Evolutionary conservation across 2,329 filamentous ascomycete species (phyloP).

Genomic region (Fonsecaea erecta): DNA sequence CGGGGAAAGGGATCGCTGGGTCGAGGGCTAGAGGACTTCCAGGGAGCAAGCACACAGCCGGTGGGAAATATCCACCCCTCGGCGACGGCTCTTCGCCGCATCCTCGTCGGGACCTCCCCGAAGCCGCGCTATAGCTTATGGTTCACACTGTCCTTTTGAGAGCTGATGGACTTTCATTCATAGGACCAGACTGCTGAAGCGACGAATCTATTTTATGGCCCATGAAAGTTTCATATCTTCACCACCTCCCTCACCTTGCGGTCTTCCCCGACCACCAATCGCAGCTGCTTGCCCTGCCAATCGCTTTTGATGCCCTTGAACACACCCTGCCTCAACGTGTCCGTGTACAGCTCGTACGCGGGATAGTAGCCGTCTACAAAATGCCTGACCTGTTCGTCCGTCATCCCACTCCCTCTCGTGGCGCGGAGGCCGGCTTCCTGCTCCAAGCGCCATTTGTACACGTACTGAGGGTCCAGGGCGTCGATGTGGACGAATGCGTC

Average conservation of each 20-base stretch:
- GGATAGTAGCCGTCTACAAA: constrained; percentile 79
- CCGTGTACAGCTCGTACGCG: constrained; percentile 71
- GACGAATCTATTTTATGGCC: too few relatives aligned
- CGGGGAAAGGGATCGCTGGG: too few relatives aligned
- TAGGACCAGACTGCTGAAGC: too few relatives aligned
- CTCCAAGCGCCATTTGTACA: constrained; percentile 82
- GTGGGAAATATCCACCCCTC: background rate
- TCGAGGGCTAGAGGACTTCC: too few relatives aligned
- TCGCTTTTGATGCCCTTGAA: constrained; percentile 47
- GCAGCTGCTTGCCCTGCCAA: constrained; percentile 61
- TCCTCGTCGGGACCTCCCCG: background rate
- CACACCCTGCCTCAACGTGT: constrained; percentile 62
- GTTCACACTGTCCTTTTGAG: background rate
- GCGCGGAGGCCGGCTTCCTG: constrained; percentile 74
- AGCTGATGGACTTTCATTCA: too few relatives aligned
- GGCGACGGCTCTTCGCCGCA: background rate
- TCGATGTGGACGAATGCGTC: constrained; percentile 72
- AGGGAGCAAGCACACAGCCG: too few relatives aligned
- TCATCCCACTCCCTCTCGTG: constrained; percentile 76
- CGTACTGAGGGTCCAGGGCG: constrained; percentile 72
- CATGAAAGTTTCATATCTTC: constrained; percentile 53
- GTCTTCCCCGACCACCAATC: constrained; percentile 65
- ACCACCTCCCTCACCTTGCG: constrained; percentile 63
- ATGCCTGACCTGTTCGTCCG: constrained; percentile 73
- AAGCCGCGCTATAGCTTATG: background rate